phyloP scores from a whole-genome alignment of 768 basidiomycete species.

The Rhodotorula toruloides region DNA sequence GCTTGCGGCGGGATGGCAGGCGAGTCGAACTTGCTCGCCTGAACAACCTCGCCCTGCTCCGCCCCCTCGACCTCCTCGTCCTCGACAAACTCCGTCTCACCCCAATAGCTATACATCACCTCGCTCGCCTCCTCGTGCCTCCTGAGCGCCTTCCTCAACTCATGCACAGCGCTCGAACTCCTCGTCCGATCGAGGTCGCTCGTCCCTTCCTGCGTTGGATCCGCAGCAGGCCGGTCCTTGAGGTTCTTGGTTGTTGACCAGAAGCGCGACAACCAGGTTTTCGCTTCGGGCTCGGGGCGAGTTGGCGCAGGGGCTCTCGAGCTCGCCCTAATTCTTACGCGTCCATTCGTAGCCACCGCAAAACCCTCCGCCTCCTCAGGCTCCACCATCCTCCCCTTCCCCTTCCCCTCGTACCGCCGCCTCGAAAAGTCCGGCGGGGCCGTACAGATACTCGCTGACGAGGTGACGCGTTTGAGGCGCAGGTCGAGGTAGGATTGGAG shows the following conservation, averaged over 20 bases:
- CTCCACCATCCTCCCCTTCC: constrained; percentile 22
- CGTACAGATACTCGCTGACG: constrained; percentile 15
- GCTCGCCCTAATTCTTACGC: no score
- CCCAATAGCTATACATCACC: not conserved
- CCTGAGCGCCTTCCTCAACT: not conserved
- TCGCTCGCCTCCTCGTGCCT: constrained; percentile 10
- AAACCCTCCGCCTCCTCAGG: not conserved
- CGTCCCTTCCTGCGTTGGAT: no score
- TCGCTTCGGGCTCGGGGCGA: constrained; percentile 1
- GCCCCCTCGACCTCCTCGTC: constrained; percentile 15
- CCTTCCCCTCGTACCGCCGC: constrained; percentile 11
- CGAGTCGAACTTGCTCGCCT: not conserved
- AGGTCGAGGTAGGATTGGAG: not conserved
- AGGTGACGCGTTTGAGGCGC: constrained; percentile 7
- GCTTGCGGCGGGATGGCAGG: not conserved
- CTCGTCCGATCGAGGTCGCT: not conserved
- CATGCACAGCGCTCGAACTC: not conserved
- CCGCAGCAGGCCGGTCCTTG: no score
- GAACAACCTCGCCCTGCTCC: not conserved
- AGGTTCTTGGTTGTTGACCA: constrained; percentile 1
- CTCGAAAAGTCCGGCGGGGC: constrained; percentile 22
- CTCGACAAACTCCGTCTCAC: constrained; percentile 17
- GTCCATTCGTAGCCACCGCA: not conserved
- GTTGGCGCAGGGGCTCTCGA: no score
- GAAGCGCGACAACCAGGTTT: constrained; percentile 29